Base-by-base conservation (phyloP, 495 filamentous ascomycete species). In the Daldinia loculata region DNA sequence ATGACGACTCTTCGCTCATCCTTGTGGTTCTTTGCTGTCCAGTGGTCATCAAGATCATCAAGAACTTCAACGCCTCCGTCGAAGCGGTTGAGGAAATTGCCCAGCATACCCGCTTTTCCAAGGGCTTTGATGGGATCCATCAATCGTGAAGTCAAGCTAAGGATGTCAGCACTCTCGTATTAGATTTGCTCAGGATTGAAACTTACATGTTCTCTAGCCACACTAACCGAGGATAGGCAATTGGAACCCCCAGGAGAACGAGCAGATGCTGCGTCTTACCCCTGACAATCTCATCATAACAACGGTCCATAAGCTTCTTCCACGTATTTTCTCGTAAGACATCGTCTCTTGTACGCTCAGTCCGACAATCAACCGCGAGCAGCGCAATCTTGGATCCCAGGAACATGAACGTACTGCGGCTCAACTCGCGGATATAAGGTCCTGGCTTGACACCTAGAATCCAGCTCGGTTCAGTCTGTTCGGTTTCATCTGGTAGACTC, bases 11-110 rank as follows among this genome's bases (percentile, higher is more conserved):
- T 91, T 32, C 95, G 88, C 80, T 99, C 95, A 11, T 82, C 79
- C 76, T 98, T 98, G 80, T 97, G 93, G 74, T 93, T 90, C 73
- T 92, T 96, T 22, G 95, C 94, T 3, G 95, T 97, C 95, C 95
- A 99, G 75, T 98, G 95, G 78, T 99, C 95, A 71, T 94, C 91
- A 9, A 96, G 83, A 76, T 96, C 93, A 79, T 98, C 95, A 29
- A 97, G 84, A 15, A 99, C 92, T 79, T 98, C 96, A 6, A 97
- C 92, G 48, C 93, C 94, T 59, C 93, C 94, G 74, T 97, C 94
- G 74, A 96, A 93, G 61, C 89, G 91, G 79, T 97, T 98, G 17
- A 97, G 82, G 53, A 98, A 85, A 6, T 89, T 80, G 30, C 93
- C 92, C 48, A 98, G 85, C 75, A 96, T 80, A 6, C 94, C 94